Percentiles rank a stretch among this genome's conserved stretches.
phyloP scores from a whole-genome alignment of 208 protist genomes.

The Entamoeba moshkovskii region DNA sequence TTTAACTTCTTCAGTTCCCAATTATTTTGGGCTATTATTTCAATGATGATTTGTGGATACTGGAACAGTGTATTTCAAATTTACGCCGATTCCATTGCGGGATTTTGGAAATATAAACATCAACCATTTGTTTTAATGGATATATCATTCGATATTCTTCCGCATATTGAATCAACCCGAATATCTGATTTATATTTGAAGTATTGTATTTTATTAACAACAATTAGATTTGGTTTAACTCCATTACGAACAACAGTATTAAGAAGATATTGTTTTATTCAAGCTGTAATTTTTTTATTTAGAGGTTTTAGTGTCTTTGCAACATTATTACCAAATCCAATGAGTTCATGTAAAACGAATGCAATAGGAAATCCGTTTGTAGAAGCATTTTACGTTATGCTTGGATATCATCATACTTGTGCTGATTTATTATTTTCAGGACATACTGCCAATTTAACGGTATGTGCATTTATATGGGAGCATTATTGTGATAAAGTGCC shows the following conservation, averaged over 20 bases:
- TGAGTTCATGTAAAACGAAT: not conserved
- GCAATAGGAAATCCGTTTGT: not conserved
- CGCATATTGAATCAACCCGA: not conserved
- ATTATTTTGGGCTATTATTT: not conserved
- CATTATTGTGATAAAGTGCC: not conserved
- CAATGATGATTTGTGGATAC: not conserved
- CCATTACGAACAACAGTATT: not conserved
- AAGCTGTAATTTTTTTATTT: not conserved
- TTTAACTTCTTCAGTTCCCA: not conserved
- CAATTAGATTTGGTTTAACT: not conserved
- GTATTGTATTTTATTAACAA: not conserved
- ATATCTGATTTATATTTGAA: not conserved
- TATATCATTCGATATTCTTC: not conserved
- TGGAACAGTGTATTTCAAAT: not conserved
- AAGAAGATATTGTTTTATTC: not conserved
- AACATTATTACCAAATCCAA: not conserved
- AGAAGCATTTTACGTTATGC: not conserved
- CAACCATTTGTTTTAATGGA: not conserved
- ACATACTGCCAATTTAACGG: not conserved
- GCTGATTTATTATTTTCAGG: not conserved
- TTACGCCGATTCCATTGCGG: not conserved
- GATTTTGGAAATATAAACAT: not conserved
- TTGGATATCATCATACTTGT: not conserved
- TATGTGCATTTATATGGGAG: not conserved
- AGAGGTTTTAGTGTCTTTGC: not conserved